phyloP scores from a whole-genome alignment of 805 yeast species.

The Barnettozyma californica region DNA sequence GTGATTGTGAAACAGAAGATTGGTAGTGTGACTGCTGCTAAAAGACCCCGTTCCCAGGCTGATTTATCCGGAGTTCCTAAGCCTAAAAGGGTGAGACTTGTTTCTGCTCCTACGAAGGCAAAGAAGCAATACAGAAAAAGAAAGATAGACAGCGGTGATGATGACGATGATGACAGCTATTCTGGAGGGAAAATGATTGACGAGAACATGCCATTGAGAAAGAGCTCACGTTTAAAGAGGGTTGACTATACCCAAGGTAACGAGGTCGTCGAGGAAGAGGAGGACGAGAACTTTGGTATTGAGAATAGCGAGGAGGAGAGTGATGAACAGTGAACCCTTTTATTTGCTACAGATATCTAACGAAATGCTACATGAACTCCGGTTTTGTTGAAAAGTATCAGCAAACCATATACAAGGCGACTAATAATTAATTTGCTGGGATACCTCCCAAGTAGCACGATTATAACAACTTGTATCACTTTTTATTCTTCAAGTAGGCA shows the following conservation, averaged over 20 bases:
- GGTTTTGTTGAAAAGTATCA: background rate
- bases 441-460: no score
- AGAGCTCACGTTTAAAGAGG: conserved; percentile 35
- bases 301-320: background rate
- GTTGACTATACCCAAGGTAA: conserved; percentile 31
- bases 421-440: no score
- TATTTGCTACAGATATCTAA: background rate
- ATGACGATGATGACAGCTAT: conserved; percentile 1
- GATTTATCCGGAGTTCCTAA: conserved; percentile 12
- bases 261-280: conserved; percentile 5
- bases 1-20: conserved; percentile 30
- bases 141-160: conserved; percentile 11
- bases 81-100: conserved; percentile 17
- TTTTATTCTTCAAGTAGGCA: conserved; percentile 40
- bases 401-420: no score
- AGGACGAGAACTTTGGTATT: conserved; percentile 1
- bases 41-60: conserved; percentile 12
- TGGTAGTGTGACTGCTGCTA: conserved; percentile 20
- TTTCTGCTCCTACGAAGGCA: conserved; percentile 1
- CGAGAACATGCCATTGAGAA: conserved; percentile 31
- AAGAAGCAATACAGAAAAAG: conserved; percentile 13
- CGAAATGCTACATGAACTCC: background rate
- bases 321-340: background rate
- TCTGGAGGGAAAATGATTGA: background rate
- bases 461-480: background rate